Evolutionary conservation across 2,329 filamentous ascomycete genomes (phyloP), one percentile per base, ranked within the genome.

Genomic region (Beauveria australis): DNA sequence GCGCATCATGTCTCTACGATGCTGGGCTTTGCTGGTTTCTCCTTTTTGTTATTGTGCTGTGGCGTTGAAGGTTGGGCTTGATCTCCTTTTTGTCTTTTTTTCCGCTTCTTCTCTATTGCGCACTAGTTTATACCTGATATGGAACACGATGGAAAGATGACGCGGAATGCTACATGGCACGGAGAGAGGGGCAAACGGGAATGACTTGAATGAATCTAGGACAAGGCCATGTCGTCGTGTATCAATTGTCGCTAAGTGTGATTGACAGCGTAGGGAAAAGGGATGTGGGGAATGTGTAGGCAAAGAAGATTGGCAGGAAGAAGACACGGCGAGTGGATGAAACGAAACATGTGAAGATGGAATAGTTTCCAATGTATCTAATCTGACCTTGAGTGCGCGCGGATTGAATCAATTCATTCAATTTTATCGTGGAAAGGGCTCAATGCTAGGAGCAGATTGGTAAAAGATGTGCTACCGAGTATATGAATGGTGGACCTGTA

Each of bases 51-150:
- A 33, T 22, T 58, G 37, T 41, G 46, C 47, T 44, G 3, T 44
- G 56, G 56, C 56, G 56, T 59, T 43, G 18, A 8, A 37, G 56
- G 56, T 16, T 53, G 56, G 48, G 47, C 1, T 18, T 44, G 47
- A 44, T 52, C 33, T 59, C 19, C 6, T 56, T 61, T 53, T 53
- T 60, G 14, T 43, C 30, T 28, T 61, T 30, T 59, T 59, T 49
- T 61, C 5, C 33, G 14, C 33, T 37, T 37, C 30, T 49, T 53
- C 22, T 53, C 26, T 60, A 24, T 59, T 51, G 37, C 22, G 18
- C 24, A 44, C 10, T 22, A 53, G 26, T 60, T 59, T 46, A 59
- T 59, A 53, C 56, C 56, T 52, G 40, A 44, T 26, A 24, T 53
- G 56, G 48, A 44, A 58, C 12, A 52, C 14, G 47, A 33, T 52